A percentile compares a stretch with the other conserved stretches of the same genome.
Conservation (phyloP, 2,329 filamentous ascomycete species). For the Amauroascus verrucosus region DNA sequence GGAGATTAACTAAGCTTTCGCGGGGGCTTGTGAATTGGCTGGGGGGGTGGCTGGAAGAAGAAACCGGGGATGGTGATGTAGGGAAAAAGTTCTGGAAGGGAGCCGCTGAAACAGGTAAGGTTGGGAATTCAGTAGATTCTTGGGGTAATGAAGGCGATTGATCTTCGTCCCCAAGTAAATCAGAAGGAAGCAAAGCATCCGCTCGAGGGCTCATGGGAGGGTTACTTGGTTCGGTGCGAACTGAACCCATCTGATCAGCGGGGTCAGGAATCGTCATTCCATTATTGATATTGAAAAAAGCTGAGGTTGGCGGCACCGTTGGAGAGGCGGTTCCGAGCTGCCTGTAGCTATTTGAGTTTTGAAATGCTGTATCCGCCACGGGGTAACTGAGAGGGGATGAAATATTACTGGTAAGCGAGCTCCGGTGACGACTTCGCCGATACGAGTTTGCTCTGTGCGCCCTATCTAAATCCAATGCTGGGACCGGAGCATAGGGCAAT, state of each 20-base stretch:
- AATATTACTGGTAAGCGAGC: slow-evolving; percentile 39
- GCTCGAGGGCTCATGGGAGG: slow-evolving; percentile 56
- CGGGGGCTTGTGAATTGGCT: slow-evolving; percentile 40
- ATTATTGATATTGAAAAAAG: slow-evolving; percentile 54
- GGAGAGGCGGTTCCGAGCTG: slow-evolving; percentile 43
- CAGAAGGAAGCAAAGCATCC: slow-evolving; percentile 51
- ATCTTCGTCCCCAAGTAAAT: slow-evolving; percentile 49
- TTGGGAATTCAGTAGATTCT: slow-evolving; percentile 14
- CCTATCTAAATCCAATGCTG: slow-evolving; percentile 35
- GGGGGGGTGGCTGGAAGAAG: slow-evolving; percentile 35
- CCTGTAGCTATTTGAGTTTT: slow-evolving; percentile 38
- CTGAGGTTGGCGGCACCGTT: slow-evolving; percentile 40
- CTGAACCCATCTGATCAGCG: slow-evolving; percentile 30
- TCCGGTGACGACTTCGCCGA: slow-evolving; percentile 36
- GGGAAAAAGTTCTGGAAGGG: slow-evolving; percentile 28
- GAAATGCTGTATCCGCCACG: slow-evolving; percentile 32
- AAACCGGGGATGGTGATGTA: slow-evolving; percentile 37
- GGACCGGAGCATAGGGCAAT: slow-evolving; percentile 32
- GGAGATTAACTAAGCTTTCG: slow-evolving; percentile 31
- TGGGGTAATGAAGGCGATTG: slow-evolving; percentile 17
- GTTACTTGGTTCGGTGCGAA: slow-evolving; percentile 45
- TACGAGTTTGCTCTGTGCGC: slow-evolving; percentile 33
- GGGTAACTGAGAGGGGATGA: slow-evolving; percentile 38
- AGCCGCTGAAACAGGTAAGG: slow-evolving; percentile 17
- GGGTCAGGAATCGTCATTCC: slow-evolving; percentile 48